These are phyloP conservation scores for Tulasnella sp. DNA, from an alignment of 768 basidiomycete species.

Conservation along the genomic window DNA sequence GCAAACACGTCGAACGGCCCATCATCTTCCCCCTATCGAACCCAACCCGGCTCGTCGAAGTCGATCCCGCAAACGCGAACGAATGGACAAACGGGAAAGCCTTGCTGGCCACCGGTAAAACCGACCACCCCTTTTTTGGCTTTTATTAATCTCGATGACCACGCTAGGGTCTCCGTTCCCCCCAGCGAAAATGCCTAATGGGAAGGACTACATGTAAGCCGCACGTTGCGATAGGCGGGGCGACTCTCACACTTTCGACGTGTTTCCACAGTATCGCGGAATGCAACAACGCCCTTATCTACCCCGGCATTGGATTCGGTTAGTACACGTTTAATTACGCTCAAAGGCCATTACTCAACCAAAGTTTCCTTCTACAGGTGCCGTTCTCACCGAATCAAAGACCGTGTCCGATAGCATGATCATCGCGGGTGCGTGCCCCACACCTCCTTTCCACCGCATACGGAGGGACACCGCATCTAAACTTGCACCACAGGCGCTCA, in stretches of 20 bases:
- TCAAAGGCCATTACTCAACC: background rate
- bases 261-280: conserved; percentile 45
- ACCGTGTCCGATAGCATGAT: conserved; percentile 77
- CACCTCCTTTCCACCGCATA: background rate
- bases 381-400: conserved; percentile 53
- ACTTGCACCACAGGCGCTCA: background rate
- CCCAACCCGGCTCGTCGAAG: conserved; percentile 66
- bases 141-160: background rate
- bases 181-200: conserved; percentile 50
- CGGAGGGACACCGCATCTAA: background rate
- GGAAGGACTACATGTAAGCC: conserved; percentile 55
- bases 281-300: conserved; percentile 70
- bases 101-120: conserved; percentile 39
- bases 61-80: conserved; percentile 53
- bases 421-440: conserved; percentile 56
- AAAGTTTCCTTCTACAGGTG: conserved; percentile 19
- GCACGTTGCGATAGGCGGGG: conserved; percentile 22
- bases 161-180: conserved; percentile 71
- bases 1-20: conserved; percentile 52
- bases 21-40: conserved; percentile 80
- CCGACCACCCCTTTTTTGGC: background rate
- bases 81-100: conserved; percentile 73
- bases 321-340: background rate
- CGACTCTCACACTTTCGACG: background rate
- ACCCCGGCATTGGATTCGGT: conserved; percentile 77